Conservation (phyloP, 495 filamentous ascomycete genomes). For the Neurospora cerealis region DNA sequence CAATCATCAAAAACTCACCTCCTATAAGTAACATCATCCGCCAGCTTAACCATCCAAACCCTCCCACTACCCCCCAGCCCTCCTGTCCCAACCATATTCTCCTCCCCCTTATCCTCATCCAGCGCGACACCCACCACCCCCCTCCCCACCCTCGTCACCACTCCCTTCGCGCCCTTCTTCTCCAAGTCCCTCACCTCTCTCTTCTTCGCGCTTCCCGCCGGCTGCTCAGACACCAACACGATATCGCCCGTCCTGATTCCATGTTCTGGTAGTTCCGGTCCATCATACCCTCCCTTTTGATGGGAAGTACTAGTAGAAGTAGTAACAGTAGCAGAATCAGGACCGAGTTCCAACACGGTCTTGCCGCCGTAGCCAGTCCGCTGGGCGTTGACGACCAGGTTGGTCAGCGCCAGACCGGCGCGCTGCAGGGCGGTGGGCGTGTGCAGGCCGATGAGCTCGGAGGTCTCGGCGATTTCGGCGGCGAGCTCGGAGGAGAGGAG, state of each 20-base stretch:
- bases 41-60: conserved; percentile 72
- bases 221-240: conserved; percentile 69
- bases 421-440: conserved; percentile 68
- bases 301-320: background rate
- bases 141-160: conserved; percentile 60
- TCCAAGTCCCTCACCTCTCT: conserved; percentile 57
- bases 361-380: conserved; percentile 89
- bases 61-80: conserved; percentile 53
- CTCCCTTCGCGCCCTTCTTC: conserved; percentile 61
- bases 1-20: conserved; percentile 38
- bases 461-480: conserved; percentile 66
- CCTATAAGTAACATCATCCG: conserved; percentile 88
- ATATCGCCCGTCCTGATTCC: conserved; percentile 84
- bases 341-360: conserved; percentile 69
- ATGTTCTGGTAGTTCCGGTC: conserved; percentile 58
- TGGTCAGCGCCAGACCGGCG: conserved; percentile 79
- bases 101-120: conserved; percentile 46
- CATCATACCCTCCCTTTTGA: background rate
- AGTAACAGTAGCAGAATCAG: conserved; percentile 54
- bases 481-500: conserved; percentile 71
- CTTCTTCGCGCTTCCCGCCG: conserved; percentile 58
- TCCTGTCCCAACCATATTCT: conserved; percentile 55
- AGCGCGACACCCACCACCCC: conserved; percentile 63
- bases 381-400: conserved; percentile 62
- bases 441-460: conserved; percentile 56